Percentiles rank a stretch among this genome's conserved stretches.
phyloP scores from a whole-genome alignment of 805 yeast species.

The Torulaspora indica region DNA sequence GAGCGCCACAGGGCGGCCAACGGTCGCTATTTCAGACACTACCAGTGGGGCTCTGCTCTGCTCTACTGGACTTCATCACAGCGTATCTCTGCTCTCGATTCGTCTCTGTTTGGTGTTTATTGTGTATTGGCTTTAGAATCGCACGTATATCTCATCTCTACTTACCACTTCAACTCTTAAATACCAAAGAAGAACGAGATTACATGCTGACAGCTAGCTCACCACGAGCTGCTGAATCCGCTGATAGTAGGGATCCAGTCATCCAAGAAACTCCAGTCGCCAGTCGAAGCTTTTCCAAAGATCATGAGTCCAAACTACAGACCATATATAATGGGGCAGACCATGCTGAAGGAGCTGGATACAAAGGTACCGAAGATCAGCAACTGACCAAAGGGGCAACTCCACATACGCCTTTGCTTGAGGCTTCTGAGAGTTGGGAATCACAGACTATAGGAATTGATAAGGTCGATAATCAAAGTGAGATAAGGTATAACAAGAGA shows the following conservation, averaged over 20 bases:
- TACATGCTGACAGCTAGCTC: constrained; percentile 3
- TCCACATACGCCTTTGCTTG: constrained; percentile 5
- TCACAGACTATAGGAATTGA: not conserved
- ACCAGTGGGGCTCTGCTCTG: no score
- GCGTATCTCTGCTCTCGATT: not conserved
- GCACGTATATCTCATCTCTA: not conserved
- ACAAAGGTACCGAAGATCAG: not conserved
- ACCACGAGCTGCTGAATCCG: constrained; percentile 1
- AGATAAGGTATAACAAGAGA: constrained; percentile 14
- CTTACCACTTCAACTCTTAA: not conserved
- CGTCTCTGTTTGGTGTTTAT: not conserved
- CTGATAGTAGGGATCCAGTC: constrained; percentile 10
- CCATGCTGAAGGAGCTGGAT: not conserved
- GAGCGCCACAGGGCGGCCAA: no score
- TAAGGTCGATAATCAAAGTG: not conserved
- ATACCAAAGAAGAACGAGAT: not conserved
- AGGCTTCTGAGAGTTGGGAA: not conserved
- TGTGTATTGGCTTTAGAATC: not conserved
- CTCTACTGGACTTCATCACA: no score
- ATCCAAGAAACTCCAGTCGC: constrained; percentile 18
- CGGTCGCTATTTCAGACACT: no score
- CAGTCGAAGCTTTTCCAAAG: constrained; percentile 3
- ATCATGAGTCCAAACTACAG: not conserved
- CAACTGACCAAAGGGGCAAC: not conserved
- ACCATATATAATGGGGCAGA: not conserved